Evolutionary conservation across 495 filamentous ascomycete genomes (phyloP), one percentile per base, ranked within the genome.

Genomic region (Podospora conica): DNA sequence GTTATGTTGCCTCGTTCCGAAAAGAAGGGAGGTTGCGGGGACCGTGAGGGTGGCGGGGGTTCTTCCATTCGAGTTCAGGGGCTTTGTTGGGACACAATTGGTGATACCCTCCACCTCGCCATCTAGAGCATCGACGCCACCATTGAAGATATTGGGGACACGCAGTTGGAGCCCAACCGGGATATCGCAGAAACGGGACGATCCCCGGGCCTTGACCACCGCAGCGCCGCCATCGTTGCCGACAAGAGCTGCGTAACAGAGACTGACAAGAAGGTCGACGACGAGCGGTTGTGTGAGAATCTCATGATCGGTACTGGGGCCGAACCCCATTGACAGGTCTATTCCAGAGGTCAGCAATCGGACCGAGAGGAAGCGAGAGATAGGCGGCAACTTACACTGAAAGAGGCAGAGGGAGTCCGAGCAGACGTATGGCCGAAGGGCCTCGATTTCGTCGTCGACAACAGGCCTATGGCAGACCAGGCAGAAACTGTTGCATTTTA

Each of bases 401-500:
- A 92, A 95, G 2, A 96, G 78, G 71, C 94, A 98, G 9, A 98
- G 81, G 3, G 83, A 84, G 21, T 86, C 85, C 27, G 85, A 87
- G 80, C 94, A 98, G 21, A 97, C 92, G 70, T 95, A 97, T 0
- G 94, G 94, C 66, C 92, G 94, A 55, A 98, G 79, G n/a, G 93
- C 89, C 69, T 93, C 91, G 57, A 96, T 90, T 8, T 86, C 84
- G 7, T 82, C 83, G n/a, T 85, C 73, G 7, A n/a, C 40, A 29
- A 91, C 81, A 70, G 84, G 90, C 70, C 84, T 84, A 74, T 96
- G 91, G 70, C 94, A 98, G 15, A 93, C 86, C 53, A 96, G 82
- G 73, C 94, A 98, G 73, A 93, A 96, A 53, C 95, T 88, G 6
- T 91, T 92, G 69, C 92, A 96, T 58, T 84, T 88, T 23, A 92